Percentiles rank a stretch among this genome's conserved stretches.
Conservation (phyloP, 306 rosid genomes). For the Sicyos edulis region DNA sequence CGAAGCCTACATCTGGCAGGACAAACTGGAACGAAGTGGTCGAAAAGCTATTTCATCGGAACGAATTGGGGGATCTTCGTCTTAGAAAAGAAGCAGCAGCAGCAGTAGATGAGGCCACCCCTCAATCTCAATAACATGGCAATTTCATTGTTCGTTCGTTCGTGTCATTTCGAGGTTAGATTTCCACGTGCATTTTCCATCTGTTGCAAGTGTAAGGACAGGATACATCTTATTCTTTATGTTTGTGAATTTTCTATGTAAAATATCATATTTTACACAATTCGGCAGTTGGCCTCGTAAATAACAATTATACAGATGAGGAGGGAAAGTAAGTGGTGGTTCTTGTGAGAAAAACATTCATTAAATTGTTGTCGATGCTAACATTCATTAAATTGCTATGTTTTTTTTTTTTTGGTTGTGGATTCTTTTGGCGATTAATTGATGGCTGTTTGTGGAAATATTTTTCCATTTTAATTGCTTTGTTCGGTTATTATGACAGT, state of each 20-base stretch:
- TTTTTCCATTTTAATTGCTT: neutral
- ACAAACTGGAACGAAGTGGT: slow-evolving; percentile 63
- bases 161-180: neutral
- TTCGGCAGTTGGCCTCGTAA: slow-evolving; percentile 9
- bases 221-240: neutral
- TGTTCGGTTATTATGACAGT: neutral
- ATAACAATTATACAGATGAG: slow-evolving; percentile 7
- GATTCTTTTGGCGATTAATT: neutral
- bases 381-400: neutral
- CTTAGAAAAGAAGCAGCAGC: slow-evolving; percentile 23
- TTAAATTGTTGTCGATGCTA: neutral
- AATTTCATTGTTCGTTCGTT: neutral
- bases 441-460: neutral
- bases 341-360: neutral
- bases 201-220: neutral
- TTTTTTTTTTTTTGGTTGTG: neutral
- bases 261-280: slow-evolving; percentile 8
- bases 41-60: slow-evolving; percentile 49
- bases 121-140: neutral
- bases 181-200: neutral
- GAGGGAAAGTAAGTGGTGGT: neutral
- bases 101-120: neutral
- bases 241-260: slow-evolving; percentile 5
- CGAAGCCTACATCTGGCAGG: slow-evolving; percentile 33
- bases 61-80: slow-evolving; percentile 27